A percentile compares a stretch with the other conserved stretches of the same genome.
Evolutionary conservation across 306 rosid species (phyloP).

Genomic region (Arachis hypogaea): DNA sequence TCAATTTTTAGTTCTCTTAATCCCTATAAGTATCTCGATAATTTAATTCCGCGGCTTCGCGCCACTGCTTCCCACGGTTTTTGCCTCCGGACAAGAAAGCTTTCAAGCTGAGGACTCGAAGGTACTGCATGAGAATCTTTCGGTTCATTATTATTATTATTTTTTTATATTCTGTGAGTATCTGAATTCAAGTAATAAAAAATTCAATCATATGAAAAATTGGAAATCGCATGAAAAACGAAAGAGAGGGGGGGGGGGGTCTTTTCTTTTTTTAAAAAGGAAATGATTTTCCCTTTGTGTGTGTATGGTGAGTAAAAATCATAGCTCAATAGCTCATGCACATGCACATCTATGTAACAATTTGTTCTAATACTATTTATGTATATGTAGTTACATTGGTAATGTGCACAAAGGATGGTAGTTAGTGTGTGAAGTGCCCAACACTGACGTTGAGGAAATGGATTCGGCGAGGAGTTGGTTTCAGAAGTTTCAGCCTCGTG

Average conservation of each 20-base stretch:
- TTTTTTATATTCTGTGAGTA: background rate
- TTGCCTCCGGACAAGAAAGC: background rate
- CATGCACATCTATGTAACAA: conserved; percentile 21
- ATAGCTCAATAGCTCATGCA: conserved; percentile 19
- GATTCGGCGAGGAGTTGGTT: conserved; percentile 96
- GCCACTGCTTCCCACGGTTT: background rate
- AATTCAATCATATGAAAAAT: background rate
- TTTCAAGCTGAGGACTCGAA: background rate
- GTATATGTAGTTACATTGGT: background rate
- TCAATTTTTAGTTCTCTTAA: background rate
- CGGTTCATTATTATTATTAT: background rate
- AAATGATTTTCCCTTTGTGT: too few relatives aligned
- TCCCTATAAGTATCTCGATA: background rate
- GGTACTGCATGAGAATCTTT: background rate
- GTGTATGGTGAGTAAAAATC: background rate
- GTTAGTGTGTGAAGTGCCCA: background rate
- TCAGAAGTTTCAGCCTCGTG: conserved; percentile 87
- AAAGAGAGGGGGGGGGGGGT: too few relatives aligned
- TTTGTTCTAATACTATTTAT: background rate
- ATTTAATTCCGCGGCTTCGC: background rate
- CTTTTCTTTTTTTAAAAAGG: too few relatives aligned
- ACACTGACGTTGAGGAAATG: conserved; percentile 56
- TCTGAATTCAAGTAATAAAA: background rate
- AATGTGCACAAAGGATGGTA: conserved; percentile 40
- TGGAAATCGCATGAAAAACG: background rate